phyloP scores from a whole-genome alignment of 2,329 filamentous ascomycete genomes.

The Beauveria scarabaeidicola region DNA sequence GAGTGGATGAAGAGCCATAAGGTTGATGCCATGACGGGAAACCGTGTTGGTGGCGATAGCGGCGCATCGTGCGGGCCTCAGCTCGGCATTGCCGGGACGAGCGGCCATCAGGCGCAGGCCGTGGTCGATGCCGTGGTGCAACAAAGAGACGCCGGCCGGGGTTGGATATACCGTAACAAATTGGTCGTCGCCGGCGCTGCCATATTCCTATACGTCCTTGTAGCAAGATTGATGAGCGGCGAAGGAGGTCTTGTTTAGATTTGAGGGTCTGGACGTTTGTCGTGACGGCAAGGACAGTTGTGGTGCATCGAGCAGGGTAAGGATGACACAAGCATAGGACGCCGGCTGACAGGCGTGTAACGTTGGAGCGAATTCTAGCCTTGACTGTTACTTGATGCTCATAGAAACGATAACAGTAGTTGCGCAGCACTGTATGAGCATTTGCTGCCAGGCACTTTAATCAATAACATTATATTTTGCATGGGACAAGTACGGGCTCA shows the following conservation, averaged over 20 bases:
- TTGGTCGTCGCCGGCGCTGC: constrained; percentile 60
- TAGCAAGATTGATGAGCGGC: constrained; percentile 63
- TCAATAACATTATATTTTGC: not conserved
- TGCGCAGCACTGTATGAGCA: not conserved
- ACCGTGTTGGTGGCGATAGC: constrained; percentile 40
- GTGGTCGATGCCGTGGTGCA: constrained; percentile 70
- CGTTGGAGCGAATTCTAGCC: no score
- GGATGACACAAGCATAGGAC: not conserved
- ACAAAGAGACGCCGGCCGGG: constrained; percentile 70
- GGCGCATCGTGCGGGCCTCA: constrained; percentile 44
- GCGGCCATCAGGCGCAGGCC: constrained; percentile 57
- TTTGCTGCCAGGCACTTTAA: not conserved
- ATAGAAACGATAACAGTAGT: not conserved
- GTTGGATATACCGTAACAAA: constrained; percentile 77
- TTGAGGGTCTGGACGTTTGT: not conserved
- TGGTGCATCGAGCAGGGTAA: not conserved
- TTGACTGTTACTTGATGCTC: not conserved
- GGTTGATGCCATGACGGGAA: constrained; percentile 70
- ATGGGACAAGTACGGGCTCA: no score
- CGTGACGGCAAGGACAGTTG: not conserved
- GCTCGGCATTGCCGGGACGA: constrained; percentile 50
- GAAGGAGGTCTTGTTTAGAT: constrained; percentile 17
- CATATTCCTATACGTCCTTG: constrained; percentile 74
- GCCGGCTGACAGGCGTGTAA: no score
- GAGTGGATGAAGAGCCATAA: constrained; percentile 80